These are phyloP conservation scores for Daldinia vernicosa DNA, from an alignment of 495 filamentous ascomycete genomes.

Conservation along the genomic window DNA sequence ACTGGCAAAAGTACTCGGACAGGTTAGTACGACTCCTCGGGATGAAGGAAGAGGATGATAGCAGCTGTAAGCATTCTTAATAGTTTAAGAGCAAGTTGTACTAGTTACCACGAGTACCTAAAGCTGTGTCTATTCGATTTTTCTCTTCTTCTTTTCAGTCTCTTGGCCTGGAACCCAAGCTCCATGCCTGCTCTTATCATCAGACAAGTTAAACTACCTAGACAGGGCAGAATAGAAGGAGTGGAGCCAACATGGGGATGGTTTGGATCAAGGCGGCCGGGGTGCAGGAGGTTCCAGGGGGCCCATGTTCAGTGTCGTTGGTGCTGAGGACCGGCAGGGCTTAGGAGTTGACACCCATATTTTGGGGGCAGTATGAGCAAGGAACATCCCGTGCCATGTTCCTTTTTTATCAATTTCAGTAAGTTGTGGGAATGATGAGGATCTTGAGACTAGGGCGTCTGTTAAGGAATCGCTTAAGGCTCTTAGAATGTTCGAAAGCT, in stretches of 20 bases:
- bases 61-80: slow-evolving; percentile 36
- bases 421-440: slow-evolving; percentile 27
- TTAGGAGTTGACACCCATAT: slow-evolving; percentile 44
- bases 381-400: slow-evolving; percentile 39
- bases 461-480: slow-evolving; percentile 33
- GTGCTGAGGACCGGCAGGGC: slow-evolving; percentile 45
- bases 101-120: slow-evolving; percentile 31
- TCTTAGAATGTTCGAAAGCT: slow-evolving; percentile 35
- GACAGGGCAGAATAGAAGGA: slow-evolving; percentile 40
- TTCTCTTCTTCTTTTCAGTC: slow-evolving; percentile 24
- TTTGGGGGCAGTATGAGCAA: slow-evolving; percentile 39
- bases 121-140: slow-evolving; percentile 39
- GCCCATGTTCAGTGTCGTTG: slow-evolving; percentile 41
- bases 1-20: slow-evolving; percentile 30
- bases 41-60: slow-evolving; percentile 25
- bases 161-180: slow-evolving; percentile 41
- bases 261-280: slow-evolving; percentile 43
- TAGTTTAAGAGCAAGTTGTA: slow-evolving; percentile 28
- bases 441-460: slow-evolving; percentile 38
- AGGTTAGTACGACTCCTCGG: slow-evolving; percentile 25
- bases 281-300: slow-evolving; percentile 44
- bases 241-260: slow-evolving; percentile 46
- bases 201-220: slow-evolving; percentile 31
- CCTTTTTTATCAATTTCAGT: slow-evolving; percentile 39
- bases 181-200: slow-evolving; percentile 48